phyloP scores from a whole-genome alignment of 495 filamentous ascomycete genomes.

The Aspergillus heteromorphus region DNA sequence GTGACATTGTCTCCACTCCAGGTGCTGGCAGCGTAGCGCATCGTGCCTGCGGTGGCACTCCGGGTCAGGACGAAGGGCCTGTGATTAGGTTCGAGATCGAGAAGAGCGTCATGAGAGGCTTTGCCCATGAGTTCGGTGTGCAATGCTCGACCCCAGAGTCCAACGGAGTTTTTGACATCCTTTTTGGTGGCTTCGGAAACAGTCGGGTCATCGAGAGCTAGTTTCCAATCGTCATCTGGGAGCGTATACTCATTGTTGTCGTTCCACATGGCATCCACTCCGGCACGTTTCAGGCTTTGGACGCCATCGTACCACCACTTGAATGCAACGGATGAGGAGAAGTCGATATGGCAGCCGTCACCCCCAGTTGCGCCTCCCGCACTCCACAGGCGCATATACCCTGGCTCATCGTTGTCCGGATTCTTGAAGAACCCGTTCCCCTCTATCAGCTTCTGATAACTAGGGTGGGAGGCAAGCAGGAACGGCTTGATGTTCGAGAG shows the following conservation, averaged over 20 bases:
- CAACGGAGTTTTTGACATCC: slow-evolving; percentile 31
- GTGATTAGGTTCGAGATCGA: slow-evolving; percentile 47
- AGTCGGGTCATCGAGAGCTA: slow-evolving; percentile 44
- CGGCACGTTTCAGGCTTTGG: slow-evolving; percentile 50
- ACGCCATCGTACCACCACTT: slow-evolving; percentile 65
- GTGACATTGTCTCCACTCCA: slow-evolving; percentile 66
- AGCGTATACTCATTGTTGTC: slow-evolving; percentile 72
- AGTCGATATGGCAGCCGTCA: slow-evolving; percentile 65
- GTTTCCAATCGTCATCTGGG: slow-evolving; percentile 57
- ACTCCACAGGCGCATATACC: slow-evolving; percentile 60
- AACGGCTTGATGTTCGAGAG: slow-evolving; percentile 71
- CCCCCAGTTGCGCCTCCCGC: slow-evolving; percentile 62
- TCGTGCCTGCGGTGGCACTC: slow-evolving; percentile 61
- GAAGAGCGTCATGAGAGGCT: slow-evolving; percentile 57
- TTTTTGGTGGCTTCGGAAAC: slow-evolving; percentile 28
- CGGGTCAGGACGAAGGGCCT: slow-evolving; percentile 63
- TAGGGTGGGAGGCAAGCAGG: slow-evolving; percentile 57
- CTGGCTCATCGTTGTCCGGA: slow-evolving; percentile 45
- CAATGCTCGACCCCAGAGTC: slow-evolving; percentile 58
- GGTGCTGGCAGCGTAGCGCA: slow-evolving; percentile 59
- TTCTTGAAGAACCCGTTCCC: slow-evolving; percentile 57
- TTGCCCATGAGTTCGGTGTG: slow-evolving; percentile 64
- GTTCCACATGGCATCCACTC: slow-evolving; percentile 70
- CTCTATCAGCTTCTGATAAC: slow-evolving; percentile 50
- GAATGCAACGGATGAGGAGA: slow-evolving; percentile 58